phyloP scores from a whole-genome alignment of 164 flowering plant genomes.

The Nymphaea colorata region DNA sequence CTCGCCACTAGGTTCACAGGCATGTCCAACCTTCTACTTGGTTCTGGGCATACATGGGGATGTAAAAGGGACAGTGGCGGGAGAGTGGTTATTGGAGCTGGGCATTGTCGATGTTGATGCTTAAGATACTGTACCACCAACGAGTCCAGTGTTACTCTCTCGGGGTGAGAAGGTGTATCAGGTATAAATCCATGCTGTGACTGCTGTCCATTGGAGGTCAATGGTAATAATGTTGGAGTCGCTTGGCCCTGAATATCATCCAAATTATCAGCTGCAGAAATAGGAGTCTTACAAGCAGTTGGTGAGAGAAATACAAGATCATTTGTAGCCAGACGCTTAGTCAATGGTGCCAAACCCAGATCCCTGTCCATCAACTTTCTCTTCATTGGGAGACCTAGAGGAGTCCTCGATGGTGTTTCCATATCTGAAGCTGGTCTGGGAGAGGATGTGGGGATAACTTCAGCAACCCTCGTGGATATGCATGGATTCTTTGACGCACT shows the following conservation, averaged over 20 bases:
- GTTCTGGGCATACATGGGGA: slow-evolving; percentile 93
- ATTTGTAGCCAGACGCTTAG: slow-evolving; percentile 43
- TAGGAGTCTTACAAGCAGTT: slow-evolving; percentile 33
- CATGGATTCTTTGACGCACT: slow-evolving; percentile 25
- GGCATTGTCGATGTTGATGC: slow-evolving; percentile 97
- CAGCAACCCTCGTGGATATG: slow-evolving; percentile 17
- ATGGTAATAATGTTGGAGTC: slow-evolving; percentile 19
- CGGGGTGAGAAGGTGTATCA: slow-evolving; percentile 41
- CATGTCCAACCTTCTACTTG: slow-evolving; percentile 74
- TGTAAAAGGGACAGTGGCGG: slow-evolving; percentile 92
- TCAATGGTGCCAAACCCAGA: slow-evolving; percentile 25
- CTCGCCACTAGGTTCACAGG: slow-evolving; percentile 82
- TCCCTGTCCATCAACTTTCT: slow-evolving; percentile 81
- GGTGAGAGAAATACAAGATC: slow-evolving; percentile 57
- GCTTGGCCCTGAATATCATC: slow-evolving; percentile 32
- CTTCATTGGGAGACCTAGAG: slow-evolving; percentile 61
- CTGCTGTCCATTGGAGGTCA: slow-evolving; percentile 23
- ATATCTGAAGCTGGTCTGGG: slow-evolving; percentile 23
- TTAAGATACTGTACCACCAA: slow-evolving; percentile 87
- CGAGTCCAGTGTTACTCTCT: slow-evolving; percentile 73
- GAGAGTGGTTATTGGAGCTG: slow-evolving; percentile 93
- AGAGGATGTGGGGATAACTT: slow-evolving; percentile 18
- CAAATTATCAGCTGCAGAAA: slow-evolving; percentile 25
- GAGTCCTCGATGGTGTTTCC: slow-evolving; percentile 52
- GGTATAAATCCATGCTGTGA: slow-evolving; percentile 17